Percentiles rank a stretch among this genome's conserved stretches.
These are phyloP conservation scores for Psidium friedrichsthalianum DNA, from an alignment of 345 rosid species.

Conservation along the genomic window DNA sequence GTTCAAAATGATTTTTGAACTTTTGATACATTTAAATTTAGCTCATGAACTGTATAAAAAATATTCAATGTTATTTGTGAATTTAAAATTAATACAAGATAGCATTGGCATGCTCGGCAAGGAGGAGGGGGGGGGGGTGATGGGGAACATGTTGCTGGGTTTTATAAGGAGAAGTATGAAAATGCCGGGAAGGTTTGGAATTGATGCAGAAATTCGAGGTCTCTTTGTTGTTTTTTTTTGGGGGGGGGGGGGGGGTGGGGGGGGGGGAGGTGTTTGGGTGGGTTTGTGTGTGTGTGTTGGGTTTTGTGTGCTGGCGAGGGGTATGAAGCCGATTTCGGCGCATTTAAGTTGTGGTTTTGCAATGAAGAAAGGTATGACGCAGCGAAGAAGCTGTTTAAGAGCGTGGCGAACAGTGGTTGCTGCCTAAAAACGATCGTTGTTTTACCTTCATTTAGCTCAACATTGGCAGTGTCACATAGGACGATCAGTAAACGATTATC, in stretches of 20 bases:
- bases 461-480: too few relatives aligned
- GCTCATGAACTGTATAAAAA: too few relatives aligned
- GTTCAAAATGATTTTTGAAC: too few relatives aligned
- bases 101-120: conserved; percentile 31
- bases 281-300: too few relatives aligned
- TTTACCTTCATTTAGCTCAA: conserved; percentile 30
- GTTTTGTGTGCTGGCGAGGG: conserved; percentile 1
- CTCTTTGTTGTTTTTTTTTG: too few relatives aligned
- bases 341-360: conserved; percentile 64
- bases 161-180: conserved; percentile 56
- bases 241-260: too few relatives aligned
- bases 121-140: too few relatives aligned
- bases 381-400: conserved; percentile 50
- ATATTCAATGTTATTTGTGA: too few relatives aligned
- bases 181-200: conserved; percentile 58
- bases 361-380: conserved; percentile 48
- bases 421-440: conserved; percentile 40
- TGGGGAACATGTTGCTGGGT: conserved; percentile 43
- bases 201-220: conserved; percentile 47
- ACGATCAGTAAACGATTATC: too few relatives aligned
- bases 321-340: conserved; percentile 34
- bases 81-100: conserved; percentile 31
- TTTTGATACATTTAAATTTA: too few relatives aligned
- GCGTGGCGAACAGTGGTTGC: conserved; percentile 35
- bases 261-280: too few relatives aligned